phyloP scores from a whole-genome alignment of 2,329 filamentous ascomycete genomes.

The Lasiodiplodia sp. region DNA sequence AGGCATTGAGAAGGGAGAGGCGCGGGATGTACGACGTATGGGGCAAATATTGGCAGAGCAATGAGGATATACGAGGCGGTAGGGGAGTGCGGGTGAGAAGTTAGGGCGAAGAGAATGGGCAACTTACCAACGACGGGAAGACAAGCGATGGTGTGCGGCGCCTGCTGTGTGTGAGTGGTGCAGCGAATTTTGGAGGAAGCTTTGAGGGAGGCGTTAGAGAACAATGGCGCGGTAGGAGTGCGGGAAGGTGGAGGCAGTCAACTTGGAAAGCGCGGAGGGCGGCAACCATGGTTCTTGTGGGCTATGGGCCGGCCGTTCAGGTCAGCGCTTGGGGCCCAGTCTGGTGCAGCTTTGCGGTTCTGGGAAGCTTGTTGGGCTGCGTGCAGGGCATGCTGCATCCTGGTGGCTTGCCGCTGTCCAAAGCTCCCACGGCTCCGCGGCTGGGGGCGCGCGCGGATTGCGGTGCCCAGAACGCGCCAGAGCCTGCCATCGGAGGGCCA shows the following conservation, averaged over 20 bases:
- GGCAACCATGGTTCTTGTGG: conserved; percentile 24
- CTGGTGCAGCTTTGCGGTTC: conserved; percentile 23
- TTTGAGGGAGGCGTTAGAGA: not conserved
- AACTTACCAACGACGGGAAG: conserved; percentile 13
- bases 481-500: not conserved
- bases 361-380: conserved; percentile 25
- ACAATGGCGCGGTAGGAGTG: not conserved
- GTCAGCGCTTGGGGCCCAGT: conserved; percentile 13
- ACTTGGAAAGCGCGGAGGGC: conserved; percentile 19
- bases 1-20: conserved; percentile 19
- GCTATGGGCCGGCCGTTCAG: not conserved
- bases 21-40: not conserved
- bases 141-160: not conserved
- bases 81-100: conserved; percentile 3
- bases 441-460: conserved; percentile 15
- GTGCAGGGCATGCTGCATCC: conserved; percentile 9
- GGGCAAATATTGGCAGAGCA: conserved; percentile 1
- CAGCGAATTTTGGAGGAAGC: not conserved
- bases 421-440: not conserved
- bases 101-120: not conserved
- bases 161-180: conserved; percentile 7
- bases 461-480: conserved; percentile 2
- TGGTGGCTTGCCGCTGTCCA: conserved; percentile 4
- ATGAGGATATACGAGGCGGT: not conserved
- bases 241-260: not conserved